These are phyloP conservation scores for Malassezia obtusa DNA, from an alignment of 1,284 basidiomycete species.

Conservation along the genomic window DNA sequence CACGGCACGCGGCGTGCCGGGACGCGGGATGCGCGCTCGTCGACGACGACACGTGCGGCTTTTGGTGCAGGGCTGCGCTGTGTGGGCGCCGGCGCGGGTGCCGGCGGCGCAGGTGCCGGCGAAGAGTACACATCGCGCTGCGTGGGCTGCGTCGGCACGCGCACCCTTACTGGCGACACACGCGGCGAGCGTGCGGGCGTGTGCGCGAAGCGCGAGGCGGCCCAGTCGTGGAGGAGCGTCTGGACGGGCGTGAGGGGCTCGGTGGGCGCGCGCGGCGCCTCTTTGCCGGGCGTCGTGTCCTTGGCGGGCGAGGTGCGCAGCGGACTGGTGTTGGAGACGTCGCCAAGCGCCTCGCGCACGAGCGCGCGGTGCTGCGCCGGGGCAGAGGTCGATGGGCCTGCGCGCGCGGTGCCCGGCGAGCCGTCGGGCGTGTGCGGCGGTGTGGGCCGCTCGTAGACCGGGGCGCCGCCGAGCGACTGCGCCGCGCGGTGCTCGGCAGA, in stretches of 20 bases:
- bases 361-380: not conserved
- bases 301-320: not conserved
- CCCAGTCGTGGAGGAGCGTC: constrained; percentile 12
- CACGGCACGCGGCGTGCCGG: too few species aligned
- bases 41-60: not conserved
- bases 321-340: constrained; percentile 5
- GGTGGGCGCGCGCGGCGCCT: not conserved
- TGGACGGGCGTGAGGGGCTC: constrained; percentile 7
- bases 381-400: not conserved
- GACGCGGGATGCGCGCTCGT: too few species aligned
- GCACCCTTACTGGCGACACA: not conserved
- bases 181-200: not conserved
- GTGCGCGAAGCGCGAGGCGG: not conserved
- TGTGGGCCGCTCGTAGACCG: not conserved
- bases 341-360: constrained; percentile 8
- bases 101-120: not conserved
- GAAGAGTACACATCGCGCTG: not conserved
- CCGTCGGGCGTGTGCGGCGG: not conserved
- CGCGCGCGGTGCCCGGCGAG: constrained; percentile 13
- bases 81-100: not conserved
- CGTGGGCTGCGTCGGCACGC: not conserved
- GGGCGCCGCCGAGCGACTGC: not conserved
- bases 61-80: not conserved
- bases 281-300: not conserved
- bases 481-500: not conserved